A percentile compares a stretch with the other conserved stretches of the same genome.
Evolutionary conservation across 2,329 filamentous ascomycete genomes (phyloP).

Genomic region (Pseudogymnoascus sp.): DNA sequence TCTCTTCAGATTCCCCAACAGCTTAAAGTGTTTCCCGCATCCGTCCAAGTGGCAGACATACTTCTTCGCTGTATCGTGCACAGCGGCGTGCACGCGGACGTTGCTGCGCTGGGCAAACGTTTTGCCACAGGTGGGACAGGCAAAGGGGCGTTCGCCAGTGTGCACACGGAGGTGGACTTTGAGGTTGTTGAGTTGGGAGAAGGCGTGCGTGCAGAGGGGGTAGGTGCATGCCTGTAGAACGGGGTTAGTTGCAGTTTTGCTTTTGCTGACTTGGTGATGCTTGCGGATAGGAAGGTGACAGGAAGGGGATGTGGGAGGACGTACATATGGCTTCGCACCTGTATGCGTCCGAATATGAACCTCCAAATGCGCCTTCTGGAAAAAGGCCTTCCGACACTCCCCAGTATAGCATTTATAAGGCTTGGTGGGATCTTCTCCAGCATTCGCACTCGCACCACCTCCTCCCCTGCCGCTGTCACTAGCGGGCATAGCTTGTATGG

Average conservation of each 20-base stretch:
- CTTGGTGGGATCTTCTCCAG: slow-evolving; percentile 23
- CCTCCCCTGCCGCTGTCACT: slow-evolving; percentile 6
- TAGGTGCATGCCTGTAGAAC: slow-evolving; percentile 52
- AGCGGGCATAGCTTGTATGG: slow-evolving; percentile 62
- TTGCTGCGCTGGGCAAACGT: slow-evolving; percentile 81
- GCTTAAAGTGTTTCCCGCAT: slow-evolving; percentile 82
- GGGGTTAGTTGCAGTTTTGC: slow-evolving; percentile 1
- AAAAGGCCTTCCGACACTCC: slow-evolving; percentile 73
- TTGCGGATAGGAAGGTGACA: neutral
- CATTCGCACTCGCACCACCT: neutral
- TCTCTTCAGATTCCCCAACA: slow-evolving; percentile 86
- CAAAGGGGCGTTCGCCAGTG: slow-evolving; percentile 77
- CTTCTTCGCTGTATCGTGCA: slow-evolving; percentile 68
- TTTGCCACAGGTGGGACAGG: slow-evolving; percentile 72
- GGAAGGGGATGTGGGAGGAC: slow-evolving; percentile 29
- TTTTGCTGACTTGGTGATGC: neutral
- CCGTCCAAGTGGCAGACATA: slow-evolving; percentile 75
- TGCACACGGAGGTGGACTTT: slow-evolving; percentile 86
- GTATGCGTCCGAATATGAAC: slow-evolving; percentile 86
- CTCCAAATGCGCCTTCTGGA: slow-evolving; percentile 86
- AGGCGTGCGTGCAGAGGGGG: slow-evolving; percentile 65
- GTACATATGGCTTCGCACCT: slow-evolving; percentile 81
- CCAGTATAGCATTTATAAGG: slow-evolving; percentile 66
- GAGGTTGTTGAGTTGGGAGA: slow-evolving; percentile 85
- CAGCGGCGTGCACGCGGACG: slow-evolving; percentile 73